Base-by-base conservation (phyloP, 495 filamentous ascomycete genomes). In the Penicillium nucicola region DNA sequence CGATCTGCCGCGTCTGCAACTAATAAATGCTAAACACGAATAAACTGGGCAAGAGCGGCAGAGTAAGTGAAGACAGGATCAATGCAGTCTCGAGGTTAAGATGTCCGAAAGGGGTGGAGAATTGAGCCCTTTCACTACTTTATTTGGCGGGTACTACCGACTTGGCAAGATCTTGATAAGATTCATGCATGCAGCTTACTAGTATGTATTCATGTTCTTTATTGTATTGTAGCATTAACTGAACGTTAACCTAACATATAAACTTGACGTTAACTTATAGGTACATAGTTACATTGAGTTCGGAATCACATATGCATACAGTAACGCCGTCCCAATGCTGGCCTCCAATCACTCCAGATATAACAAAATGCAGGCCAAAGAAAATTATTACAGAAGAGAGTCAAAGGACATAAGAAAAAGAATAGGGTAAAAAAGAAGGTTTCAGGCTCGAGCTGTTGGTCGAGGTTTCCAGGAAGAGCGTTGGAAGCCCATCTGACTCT, bases 381-480 rank as follows among this genome's bases (percentile, higher is more conserved):
- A 25, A 34, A 20, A 39, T 41, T 50, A 31, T 40, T 31, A 42
- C 43, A 36, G 48, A 25, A 42, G 49, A 57, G 30, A 45, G 19
- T 43, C 50, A 42, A 46, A 52, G 28, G 7, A 34, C 32, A 45
- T n/a, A 58, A 25, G n/a, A 41, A 23, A 58, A 42, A 45, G n/a
- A 44, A 46, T n/a, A n/a, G n/a, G n/a, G 22, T 17, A 18, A 11
- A 42, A 38, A 20, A 14, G 20, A 51, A 41, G 34, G 18, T 17
- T 39, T 37, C 58, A 74, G 20, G 65, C 68, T 23, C 72, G 65
- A 18, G 65, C 70, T 30, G 62, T 53, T 22, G 69, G 58, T 33
- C 69, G 60, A 18, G 68, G 55, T 56, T 71, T 72, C 69, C 68
- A 75, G 19, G 53, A 25, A 42, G 65, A 46, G 7, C 66, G 66